Evolutionary conservation across 139 green algal species (phyloP).

Genomic region (Haematococcus lacustris): DNA sequence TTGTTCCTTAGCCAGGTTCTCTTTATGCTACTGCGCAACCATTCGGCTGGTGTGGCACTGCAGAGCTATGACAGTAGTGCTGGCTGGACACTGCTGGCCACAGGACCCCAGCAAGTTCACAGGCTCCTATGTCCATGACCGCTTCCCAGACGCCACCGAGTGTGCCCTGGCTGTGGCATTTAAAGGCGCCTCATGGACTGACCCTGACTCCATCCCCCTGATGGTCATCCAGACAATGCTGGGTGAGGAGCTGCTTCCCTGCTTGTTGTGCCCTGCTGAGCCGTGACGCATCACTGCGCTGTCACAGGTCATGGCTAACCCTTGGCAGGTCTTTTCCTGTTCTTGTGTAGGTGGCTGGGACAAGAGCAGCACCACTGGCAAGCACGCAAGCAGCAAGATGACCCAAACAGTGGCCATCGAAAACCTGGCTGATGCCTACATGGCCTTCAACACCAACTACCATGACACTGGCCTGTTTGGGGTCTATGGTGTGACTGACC

Average conservation of each 20-base stretch:
- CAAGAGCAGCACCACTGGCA: constrained; percentile 48
- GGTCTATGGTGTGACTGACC: constrained; percentile 70
- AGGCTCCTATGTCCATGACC: constrained; percentile 88
- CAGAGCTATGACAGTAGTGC: too few relatives aligned
- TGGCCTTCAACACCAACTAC: constrained; percentile 97
- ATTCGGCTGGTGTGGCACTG: too few relatives aligned
- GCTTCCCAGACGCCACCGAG: constrained; percentile 77
- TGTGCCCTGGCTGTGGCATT: constrained; percentile 86
- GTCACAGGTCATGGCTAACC: too few relatives aligned
- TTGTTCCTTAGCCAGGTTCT: too few relatives aligned
- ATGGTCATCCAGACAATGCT: constrained; percentile 96
- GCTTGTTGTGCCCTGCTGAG: too few relatives aligned
- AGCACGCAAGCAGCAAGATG: constrained; percentile 58
- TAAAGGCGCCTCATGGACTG: constrained; percentile 86
- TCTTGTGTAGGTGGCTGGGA: constrained; percentile 57
- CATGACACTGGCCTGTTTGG: constrained; percentile 94
- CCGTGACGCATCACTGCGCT: too few relatives aligned
- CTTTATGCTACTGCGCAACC: too few relatives aligned
- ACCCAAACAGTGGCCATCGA: constrained; percentile 80
- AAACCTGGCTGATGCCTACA: constrained; percentile 79
- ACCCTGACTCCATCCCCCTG: constrained; percentile 92
- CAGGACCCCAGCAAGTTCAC: constrained; percentile 89
- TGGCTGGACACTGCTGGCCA: not conserved
- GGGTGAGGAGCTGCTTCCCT: constrained; percentile 25
- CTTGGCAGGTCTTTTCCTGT: not conserved